Evolutionary conservation across 495 filamentous ascomycete genomes (phyloP).

Genomic region (Talaromyces wortmannii): DNA sequence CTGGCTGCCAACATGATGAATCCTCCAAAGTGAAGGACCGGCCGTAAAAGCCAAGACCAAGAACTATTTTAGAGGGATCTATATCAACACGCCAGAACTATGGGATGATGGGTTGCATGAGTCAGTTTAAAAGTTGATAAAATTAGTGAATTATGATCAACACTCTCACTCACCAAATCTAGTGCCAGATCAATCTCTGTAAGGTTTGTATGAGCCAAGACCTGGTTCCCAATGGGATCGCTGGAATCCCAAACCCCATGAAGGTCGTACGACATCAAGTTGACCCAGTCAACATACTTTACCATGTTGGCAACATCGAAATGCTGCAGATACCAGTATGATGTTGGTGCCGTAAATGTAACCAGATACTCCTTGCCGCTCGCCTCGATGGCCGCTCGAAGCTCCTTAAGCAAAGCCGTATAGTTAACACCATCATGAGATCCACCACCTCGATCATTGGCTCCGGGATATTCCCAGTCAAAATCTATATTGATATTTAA

Average conservation of each 20-base stretch:
- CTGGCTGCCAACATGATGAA: slow-evolving; percentile 17
- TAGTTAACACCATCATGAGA: slow-evolving; percentile 32
- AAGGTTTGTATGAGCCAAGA: slow-evolving; percentile 45
- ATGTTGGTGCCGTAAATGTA: slow-evolving; percentile 27
- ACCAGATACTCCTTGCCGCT: slow-evolving; percentile 14
- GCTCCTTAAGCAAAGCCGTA: slow-evolving; percentile 22
- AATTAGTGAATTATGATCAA: background rate
- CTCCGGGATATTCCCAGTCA: slow-evolving; percentile 45
- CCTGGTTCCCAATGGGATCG: slow-evolving; percentile 14
- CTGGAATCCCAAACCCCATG: slow-evolving; percentile 18
- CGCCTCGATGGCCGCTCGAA: slow-evolving; percentile 11
- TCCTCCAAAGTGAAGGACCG: slow-evolving; percentile 25
- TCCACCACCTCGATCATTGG: slow-evolving; percentile 34
- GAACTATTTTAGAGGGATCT: slow-evolving; percentile 24
- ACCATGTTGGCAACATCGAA: slow-evolving; percentile 29
- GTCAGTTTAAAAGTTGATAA: background rate
- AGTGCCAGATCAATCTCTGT: slow-evolving; percentile 45
- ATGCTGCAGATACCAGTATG: slow-evolving; percentile 37
- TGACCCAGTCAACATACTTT: slow-evolving; percentile 33
- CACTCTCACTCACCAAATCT: slow-evolving; percentile 19
- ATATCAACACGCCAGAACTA: slow-evolving; percentile 43
- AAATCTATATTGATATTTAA: slow-evolving; percentile 38
- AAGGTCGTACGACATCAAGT: slow-evolving; percentile 46
- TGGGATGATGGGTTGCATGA: background rate
- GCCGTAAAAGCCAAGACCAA: slow-evolving; percentile 52